A percentile compares a stretch with the other conserved stretches of the same genome.
phyloP scores from a whole-genome alignment of 805 yeast genomes.

The Kurtzmaniella fragi region DNA sequence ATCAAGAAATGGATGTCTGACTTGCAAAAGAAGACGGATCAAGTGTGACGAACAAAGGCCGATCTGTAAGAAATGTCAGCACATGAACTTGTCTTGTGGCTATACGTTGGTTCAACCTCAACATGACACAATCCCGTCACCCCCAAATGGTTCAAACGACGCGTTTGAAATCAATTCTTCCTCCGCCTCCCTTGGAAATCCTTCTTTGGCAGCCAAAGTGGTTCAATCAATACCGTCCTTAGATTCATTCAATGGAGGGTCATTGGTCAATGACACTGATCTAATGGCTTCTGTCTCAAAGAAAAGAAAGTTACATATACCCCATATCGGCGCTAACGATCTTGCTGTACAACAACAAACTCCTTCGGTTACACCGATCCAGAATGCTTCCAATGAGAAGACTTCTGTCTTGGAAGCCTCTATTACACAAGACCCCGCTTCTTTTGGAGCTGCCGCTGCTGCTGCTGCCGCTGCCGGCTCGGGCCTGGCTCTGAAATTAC shows the following conservation, averaged over 20 bases:
- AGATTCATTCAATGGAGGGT: no score
- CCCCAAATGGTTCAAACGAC: conserved; percentile 3
- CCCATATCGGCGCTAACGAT: not conserved
- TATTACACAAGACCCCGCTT: not conserved
- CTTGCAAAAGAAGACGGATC: conserved; percentile 85
- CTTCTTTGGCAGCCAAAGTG: no score
- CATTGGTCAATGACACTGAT: no score
- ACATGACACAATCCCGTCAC: conserved; percentile 1
- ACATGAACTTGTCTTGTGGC: conserved; percentile 75
- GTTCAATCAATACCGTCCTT: no score
- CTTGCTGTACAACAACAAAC: conserved; percentile 1
- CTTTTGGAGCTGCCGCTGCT: not conserved
- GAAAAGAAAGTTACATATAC: no score
- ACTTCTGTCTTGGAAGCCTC: no score
- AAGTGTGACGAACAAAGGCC: conserved; percentile 91
- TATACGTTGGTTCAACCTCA: conserved; percentile 31
- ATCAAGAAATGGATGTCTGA: conserved; percentile 82
- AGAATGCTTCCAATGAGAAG: no score
- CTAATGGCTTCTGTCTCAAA: no score
- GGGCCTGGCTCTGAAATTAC: not conserved
- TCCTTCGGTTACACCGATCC: conserved; percentile 1
- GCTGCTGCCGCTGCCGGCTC: not conserved
- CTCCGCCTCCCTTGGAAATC: no score
- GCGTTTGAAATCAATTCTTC: no score
- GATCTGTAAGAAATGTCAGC: conserved; percentile 68